Evolutionary conservation across 805 yeast genomes (phyloP).

Genomic region (Teunomyces funiuensis): DNA sequence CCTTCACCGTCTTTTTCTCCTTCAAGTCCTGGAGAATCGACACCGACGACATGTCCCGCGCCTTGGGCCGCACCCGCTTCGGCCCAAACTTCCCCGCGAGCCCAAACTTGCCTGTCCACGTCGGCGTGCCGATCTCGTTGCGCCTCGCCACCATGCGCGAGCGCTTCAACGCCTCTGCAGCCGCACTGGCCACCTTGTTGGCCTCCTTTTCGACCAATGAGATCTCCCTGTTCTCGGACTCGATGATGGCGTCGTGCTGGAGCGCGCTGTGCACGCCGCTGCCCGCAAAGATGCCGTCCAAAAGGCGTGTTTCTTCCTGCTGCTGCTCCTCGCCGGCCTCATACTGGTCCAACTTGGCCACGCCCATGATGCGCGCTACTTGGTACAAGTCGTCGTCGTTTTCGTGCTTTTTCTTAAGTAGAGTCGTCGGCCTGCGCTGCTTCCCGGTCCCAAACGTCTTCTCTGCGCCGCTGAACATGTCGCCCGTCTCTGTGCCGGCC

Average conservation of each 20-base stretch:
- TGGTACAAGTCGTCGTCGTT: constrained; percentile 66
- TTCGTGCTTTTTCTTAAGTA: constrained; percentile 30
- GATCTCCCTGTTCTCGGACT: constrained; percentile 51
- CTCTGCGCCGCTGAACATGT: constrained; percentile 54
- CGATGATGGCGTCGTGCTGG: constrained; percentile 76
- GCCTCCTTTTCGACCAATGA: constrained; percentile 65
- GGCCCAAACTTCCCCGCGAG: constrained; percentile 61
- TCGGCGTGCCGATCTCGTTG: constrained; percentile 72
- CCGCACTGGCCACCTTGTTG: constrained; percentile 51
- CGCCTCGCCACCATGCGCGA: constrained; percentile 55
- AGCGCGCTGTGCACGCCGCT: constrained; percentile 72
- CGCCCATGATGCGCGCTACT: constrained; percentile 67
- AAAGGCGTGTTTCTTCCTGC: constrained; percentile 55
- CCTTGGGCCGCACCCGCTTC: not conserved
- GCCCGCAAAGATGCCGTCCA: constrained; percentile 73
- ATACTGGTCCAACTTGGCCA: constrained; percentile 66
- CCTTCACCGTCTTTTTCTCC: constrained; percentile 39
- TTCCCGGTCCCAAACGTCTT: constrained; percentile 31
- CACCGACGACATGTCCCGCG: constrained; percentile 37
- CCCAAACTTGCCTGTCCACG: constrained; percentile 96
- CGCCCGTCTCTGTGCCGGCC: constrained; percentile 68
- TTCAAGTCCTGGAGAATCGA: constrained; percentile 51
- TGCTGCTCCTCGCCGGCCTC: constrained; percentile 29
- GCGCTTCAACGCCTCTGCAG: constrained; percentile 55
- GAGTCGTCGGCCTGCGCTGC: constrained; percentile 31